These are phyloP conservation scores for Helotiales sp. DNA, from an alignment of 2,329 filamentous ascomycete species.

Conservation along the genomic window DNA sequence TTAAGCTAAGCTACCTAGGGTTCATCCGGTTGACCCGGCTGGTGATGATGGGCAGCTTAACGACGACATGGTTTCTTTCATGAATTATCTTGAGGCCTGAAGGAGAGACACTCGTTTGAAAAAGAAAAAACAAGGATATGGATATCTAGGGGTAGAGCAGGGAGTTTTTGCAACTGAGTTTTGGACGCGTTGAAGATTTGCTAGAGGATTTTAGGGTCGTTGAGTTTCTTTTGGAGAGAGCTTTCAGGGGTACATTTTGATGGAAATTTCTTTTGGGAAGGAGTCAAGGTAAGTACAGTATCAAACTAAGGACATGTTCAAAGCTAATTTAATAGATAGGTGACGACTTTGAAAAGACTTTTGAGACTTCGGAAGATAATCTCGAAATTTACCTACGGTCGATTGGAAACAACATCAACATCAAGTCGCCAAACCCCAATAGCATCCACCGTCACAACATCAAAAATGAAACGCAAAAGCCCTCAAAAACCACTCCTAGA, in stretches of 20 bases:
- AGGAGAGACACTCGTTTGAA: neutral
- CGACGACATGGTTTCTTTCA: neutral
- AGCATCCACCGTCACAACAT: neutral
- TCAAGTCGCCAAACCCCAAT: neutral
- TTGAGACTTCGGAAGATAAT: neutral
- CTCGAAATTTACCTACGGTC: neutral
- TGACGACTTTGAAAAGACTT: neutral
- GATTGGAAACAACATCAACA: neutral
- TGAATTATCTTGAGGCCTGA: neutral
- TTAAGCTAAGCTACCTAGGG: neutral
- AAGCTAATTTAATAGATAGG: neutral
- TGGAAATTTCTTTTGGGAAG: neutral
- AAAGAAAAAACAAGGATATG: neutral
- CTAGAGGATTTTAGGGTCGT: neutral
- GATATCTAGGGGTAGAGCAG: neutral
- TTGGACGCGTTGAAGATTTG: neutral
- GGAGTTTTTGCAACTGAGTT: neutral
- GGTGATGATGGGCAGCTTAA: neutral
- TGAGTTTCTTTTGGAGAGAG: neutral
- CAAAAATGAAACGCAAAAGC: constrained; percentile 13
- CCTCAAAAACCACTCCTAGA: constrained; percentile 15
- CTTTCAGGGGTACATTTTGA: neutral
- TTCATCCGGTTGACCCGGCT: neutral
- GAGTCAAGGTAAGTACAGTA: neutral
- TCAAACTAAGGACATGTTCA: neutral